These are phyloP conservation scores for Boletus chippewaensis DNA, from an alignment of 1,284 basidiomycete species.

Conservation along the genomic window DNA sequence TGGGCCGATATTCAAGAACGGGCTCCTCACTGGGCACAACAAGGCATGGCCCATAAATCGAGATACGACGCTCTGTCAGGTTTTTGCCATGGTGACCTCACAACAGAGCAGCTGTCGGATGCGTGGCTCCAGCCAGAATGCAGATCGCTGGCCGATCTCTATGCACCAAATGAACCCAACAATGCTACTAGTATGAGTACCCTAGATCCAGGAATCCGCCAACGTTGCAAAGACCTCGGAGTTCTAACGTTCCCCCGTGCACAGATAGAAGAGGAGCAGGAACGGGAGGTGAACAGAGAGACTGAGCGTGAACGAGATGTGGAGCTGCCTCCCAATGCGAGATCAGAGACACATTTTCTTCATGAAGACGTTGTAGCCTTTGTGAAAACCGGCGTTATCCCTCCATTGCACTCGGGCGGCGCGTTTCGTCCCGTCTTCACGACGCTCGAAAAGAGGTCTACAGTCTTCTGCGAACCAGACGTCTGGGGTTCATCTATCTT, in stretches of 20 bases:
- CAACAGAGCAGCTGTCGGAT: not conserved
- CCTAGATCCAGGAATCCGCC: not conserved
- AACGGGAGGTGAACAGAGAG: not conserved
- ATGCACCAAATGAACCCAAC: not conserved
- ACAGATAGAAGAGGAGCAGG: not conserved
- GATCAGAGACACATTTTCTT: not conserved
- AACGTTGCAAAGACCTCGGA: not conserved
- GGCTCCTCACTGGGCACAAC: not conserved
- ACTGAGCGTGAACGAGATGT: slow-evolving; percentile 3
- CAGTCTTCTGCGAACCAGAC: not conserved
- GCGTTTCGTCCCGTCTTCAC: not conserved
- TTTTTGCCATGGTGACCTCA: not conserved
- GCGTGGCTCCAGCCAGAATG: not conserved
- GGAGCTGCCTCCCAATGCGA: not conserved
- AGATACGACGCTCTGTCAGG: not conserved
- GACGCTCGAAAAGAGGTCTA: not conserved
- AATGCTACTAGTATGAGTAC: not conserved
- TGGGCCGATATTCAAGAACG: not conserved
- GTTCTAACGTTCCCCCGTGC: not conserved
- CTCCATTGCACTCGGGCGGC: not conserved
- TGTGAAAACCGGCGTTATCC: not conserved
- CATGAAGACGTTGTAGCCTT: not conserved
- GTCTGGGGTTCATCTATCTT: not conserved
- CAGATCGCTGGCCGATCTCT: not conserved
- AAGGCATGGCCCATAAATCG: not conserved